Evolutionary conservation across 352 stramenopile species (phyloP).

Genomic region (Phytophthora idaei): DNA sequence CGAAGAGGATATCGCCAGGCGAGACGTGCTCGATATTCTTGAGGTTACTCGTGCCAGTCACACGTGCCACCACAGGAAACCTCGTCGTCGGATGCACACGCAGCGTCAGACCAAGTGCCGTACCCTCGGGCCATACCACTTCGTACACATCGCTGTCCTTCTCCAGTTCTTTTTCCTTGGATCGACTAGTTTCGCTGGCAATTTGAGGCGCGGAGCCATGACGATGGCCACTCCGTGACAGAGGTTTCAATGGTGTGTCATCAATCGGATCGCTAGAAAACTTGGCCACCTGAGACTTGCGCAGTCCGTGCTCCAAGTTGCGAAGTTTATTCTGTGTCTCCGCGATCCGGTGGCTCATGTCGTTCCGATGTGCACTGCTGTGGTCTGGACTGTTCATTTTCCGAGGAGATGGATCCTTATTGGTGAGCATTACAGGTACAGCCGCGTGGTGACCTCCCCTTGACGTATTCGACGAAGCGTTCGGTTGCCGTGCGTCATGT

Average conservation of each 20-base stretch:
- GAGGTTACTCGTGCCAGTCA: slow-evolving; percentile 77
- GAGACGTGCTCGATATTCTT: slow-evolving; percentile 81
- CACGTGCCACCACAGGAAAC: slow-evolving; percentile 71
- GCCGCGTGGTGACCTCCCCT: slow-evolving; percentile 21
- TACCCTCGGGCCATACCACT: slow-evolving; percentile 73
- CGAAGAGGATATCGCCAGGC: slow-evolving; percentile 71
- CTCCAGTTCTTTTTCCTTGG: slow-evolving; percentile 35
- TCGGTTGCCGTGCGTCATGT: slow-evolving; percentile 39
- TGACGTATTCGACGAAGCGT: slow-evolving; percentile 12
- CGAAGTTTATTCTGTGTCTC: slow-evolving; percentile 47
- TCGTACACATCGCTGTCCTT: slow-evolving; percentile 71
- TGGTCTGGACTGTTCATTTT: slow-evolving; percentile 25
- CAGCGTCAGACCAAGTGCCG: slow-evolving; percentile 67
- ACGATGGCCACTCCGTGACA: slow-evolving; percentile 42
- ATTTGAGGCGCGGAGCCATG: slow-evolving; percentile 28
- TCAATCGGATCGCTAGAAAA: slow-evolving; percentile 44
- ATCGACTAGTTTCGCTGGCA: slow-evolving; percentile 23
- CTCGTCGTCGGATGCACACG: slow-evolving; percentile 73
- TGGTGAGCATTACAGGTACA: slow-evolving; percentile 27
- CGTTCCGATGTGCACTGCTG: slow-evolving; percentile 28
- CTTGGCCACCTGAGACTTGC: slow-evolving; percentile 50
- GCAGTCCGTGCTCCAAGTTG: slow-evolving; percentile 48
- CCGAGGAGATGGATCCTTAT: slow-evolving; percentile 31
- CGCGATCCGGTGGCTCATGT: slow-evolving; percentile 32
- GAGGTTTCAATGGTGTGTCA: slow-evolving; percentile 46